phyloP scores from a whole-genome alignment of 148 eudicot genomes.

The Bassia scoparia region DNA sequence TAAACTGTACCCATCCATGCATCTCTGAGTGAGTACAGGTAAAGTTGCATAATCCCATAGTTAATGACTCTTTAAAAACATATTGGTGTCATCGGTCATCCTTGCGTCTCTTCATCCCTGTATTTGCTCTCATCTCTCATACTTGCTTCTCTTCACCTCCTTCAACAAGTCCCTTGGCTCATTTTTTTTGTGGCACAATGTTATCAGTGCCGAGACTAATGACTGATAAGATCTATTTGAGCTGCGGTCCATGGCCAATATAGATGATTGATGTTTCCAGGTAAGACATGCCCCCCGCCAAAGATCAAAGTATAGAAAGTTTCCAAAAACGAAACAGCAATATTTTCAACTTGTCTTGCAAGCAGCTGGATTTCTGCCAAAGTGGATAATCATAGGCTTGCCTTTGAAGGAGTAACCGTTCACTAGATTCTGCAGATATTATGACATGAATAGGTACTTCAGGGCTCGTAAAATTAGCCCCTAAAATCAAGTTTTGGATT shows the following conservation, averaged over 20 bases:
- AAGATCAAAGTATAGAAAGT: not conserved
- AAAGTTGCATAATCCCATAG: too few species aligned
- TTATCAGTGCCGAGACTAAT: not conserved
- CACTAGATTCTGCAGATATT: conserved; percentile 57
- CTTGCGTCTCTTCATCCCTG: not conserved
- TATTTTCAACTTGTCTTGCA: conserved; percentile 32
- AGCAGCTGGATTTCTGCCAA: conserved; percentile 64
- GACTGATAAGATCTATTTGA: too few species aligned
- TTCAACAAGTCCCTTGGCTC: not conserved
- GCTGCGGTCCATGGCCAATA: not conserved
- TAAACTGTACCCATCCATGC: not conserved
- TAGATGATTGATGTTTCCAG: not conserved
- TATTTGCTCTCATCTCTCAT: not conserved
- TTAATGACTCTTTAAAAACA: not conserved
- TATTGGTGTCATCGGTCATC: not conserved
- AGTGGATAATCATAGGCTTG: conserved; percentile 92
- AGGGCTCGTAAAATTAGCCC: not conserved
- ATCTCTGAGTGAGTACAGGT: too few species aligned
- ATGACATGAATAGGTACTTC: not conserved
- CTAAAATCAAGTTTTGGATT: not conserved
- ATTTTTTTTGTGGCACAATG: not conserved
- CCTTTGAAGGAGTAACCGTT: conserved; percentile 91
- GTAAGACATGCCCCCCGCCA: not conserved
- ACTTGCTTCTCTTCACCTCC: not conserved
- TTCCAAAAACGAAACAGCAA: not conserved